Evolutionary conservation across 73 alveolate genomes (phyloP).

Genomic region (Paramecium sonneborni): DNA sequence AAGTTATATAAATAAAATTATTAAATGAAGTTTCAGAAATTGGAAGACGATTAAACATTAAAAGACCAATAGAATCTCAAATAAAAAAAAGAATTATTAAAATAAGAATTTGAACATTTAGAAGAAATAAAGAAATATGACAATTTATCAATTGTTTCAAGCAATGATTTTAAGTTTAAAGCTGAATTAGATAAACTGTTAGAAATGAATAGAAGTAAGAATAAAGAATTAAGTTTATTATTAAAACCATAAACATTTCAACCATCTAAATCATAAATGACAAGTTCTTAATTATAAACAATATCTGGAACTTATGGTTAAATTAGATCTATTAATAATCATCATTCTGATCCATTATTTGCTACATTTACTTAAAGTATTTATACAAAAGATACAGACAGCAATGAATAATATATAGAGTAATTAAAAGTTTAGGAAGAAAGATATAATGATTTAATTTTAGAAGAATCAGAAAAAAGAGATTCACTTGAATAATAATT

Average conservation of each 20-base stretch:
- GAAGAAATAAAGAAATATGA: slow-evolving; percentile 52
- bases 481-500: background rate
- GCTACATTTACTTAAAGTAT: background rate
- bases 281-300: background rate
- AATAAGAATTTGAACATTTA: slow-evolving; percentile 56
- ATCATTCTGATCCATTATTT: slow-evolving; percentile 44
- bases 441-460: slow-evolving; percentile 35
- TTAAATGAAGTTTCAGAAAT: background rate
- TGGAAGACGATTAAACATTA: slow-evolving; percentile 35
- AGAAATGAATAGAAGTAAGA: background rate
- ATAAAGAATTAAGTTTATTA: background rate
- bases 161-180: slow-evolving; percentile 53
- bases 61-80: background rate
- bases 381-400: background rate
- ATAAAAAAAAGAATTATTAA: slow-evolving; percentile 28
- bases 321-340: slow-evolving; percentile 30
- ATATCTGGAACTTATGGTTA: slow-evolving; percentile 32
- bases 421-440: background rate
- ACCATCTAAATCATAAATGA: background rate
- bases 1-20: background rate
- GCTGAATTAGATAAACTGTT: slow-evolving; percentile 36
- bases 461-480: slow-evolving; percentile 40
- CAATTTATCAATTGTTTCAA: slow-evolving; percentile 1
- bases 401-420: background rate
- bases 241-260: background rate